These are phyloP conservation scores for Oligophagozyma castellii DNA, from an alignment of 1,139 yeast species.

Conservation along the genomic window DNA sequence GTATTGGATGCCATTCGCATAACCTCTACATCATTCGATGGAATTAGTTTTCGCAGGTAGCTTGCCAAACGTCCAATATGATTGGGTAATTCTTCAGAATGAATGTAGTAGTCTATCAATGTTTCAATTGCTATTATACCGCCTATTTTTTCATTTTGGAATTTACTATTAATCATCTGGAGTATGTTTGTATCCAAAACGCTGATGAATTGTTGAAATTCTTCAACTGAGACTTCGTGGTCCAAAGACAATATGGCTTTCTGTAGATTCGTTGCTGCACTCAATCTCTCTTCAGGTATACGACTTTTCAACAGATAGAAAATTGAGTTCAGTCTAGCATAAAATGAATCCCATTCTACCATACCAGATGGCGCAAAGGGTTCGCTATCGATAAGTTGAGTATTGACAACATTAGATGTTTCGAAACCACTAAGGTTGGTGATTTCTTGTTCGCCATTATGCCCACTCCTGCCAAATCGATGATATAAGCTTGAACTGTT, in stretches of 20 bases:
- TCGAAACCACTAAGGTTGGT: no score
- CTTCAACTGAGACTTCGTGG: constrained; percentile 65
- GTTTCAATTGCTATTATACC: constrained; percentile 88
- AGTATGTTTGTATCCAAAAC: constrained; percentile 80
- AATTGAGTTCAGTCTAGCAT: constrained; percentile 4
- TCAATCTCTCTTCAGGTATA: constrained; percentile 34
- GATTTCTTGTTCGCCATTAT: no score
- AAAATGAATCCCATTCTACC: not conserved
- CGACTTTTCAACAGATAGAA: constrained; percentile 21
- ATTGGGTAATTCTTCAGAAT: constrained; percentile 70
- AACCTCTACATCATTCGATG: constrained; percentile 70
- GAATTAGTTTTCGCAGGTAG: constrained; percentile 66
- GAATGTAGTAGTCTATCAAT: constrained; percentile 66
- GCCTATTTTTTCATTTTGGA: constrained; percentile 62
- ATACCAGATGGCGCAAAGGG: not conserved
- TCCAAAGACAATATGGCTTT: constrained; percentile 57
- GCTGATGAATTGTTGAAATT: constrained; percentile 64
- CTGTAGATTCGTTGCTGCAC: constrained; percentile 54
- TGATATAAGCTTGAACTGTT: no score
- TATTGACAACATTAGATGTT: no score
- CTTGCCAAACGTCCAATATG: constrained; percentile 85
- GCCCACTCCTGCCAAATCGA: no score
- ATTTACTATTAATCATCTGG: constrained; percentile 68
- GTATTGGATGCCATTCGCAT: constrained; percentile 81
- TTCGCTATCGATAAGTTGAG: no score